A percentile compares a stretch with the other conserved stretches of the same genome.
These are phyloP conservation scores for Flaveria floridana DNA, from an alignment of 140 eudicot genomes.

Conservation along the genomic window DNA sequence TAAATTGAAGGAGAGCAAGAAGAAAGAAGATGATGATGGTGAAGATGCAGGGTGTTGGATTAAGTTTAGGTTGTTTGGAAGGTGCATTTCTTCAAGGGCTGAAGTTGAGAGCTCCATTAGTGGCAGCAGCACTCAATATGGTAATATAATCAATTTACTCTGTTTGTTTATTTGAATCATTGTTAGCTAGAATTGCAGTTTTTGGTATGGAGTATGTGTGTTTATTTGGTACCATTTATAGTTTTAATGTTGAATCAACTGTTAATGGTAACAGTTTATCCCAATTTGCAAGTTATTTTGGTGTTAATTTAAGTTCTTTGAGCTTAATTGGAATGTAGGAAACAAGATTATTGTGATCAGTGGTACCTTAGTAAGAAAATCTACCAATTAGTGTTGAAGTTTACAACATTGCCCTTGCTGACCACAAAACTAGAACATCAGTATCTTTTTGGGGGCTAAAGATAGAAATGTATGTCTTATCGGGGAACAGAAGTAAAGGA, in stretches of 20 bases:
- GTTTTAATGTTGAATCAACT: not conserved
- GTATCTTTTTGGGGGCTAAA: slow-evolving; percentile 13
- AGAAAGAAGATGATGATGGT: slow-evolving; percentile 35
- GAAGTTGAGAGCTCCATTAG: slow-evolving; percentile 77
- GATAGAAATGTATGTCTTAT: not conserved
- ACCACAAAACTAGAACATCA: not conserved
- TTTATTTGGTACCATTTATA: too few relatives aligned
- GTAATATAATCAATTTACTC: slow-evolving; percentile 34
- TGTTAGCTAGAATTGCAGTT: not conserved
- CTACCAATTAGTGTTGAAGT: not conserved
- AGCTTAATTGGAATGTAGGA: not conserved
- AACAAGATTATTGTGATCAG: too few relatives aligned
- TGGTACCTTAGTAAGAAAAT: too few relatives aligned
- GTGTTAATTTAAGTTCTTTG: not conserved
- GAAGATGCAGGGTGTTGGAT: slow-evolving; percentile 73
- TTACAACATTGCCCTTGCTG: slow-evolving; percentile 8
- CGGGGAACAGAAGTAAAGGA: slow-evolving; percentile 31
- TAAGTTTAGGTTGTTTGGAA: slow-evolving; percentile 67
- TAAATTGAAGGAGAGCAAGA: slow-evolving; percentile 46
- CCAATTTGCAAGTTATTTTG: slow-evolving; percentile 10
- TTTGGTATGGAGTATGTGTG: slow-evolving; percentile 18
- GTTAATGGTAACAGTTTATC: not conserved
- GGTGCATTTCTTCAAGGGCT: slow-evolving; percentile 77
- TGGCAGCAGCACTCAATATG: slow-evolving; percentile 64
- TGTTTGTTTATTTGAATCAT: not conserved